Evolutionary conservation across 2,329 filamentous ascomycete species (phyloP).

Genomic region (Sporothrix pallida): DNA sequence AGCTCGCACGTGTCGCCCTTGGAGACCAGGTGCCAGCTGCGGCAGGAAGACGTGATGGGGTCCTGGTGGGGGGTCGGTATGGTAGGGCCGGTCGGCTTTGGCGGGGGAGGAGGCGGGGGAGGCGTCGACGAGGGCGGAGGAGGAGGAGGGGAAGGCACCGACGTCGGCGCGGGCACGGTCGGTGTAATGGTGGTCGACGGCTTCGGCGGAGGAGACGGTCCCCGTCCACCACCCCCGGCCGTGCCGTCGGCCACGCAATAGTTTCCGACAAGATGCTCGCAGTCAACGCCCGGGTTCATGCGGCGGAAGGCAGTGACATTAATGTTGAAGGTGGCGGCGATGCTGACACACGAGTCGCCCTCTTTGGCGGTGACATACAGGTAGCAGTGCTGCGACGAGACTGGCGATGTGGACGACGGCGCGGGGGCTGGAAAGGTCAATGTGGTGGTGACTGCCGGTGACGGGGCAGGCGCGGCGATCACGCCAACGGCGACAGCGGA

Average conservation of each 20-base stretch:
- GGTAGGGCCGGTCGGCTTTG: not conserved
- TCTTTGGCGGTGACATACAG: constrained; percentile 1
- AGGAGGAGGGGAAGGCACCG: too few species aligned
- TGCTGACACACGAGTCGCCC: constrained; percentile 31
- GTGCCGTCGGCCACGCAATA: constrained; percentile 29
- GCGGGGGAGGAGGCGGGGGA: not conserved
- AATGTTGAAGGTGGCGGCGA: constrained; percentile 30
- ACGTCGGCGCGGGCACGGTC: too few species aligned
- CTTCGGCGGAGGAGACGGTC: too few species aligned
- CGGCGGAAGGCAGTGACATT: not conserved
- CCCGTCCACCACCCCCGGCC: too few species aligned
- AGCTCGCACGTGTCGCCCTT: constrained; percentile 44
- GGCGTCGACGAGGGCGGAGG: not conserved
- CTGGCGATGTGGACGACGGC: not conserved
- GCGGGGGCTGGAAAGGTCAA: not conserved
- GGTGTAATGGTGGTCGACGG: too few species aligned
- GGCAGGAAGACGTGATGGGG: constrained; percentile 39
- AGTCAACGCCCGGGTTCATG: constrained; percentile 41
- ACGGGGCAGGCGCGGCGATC: not conserved
- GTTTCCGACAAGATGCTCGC: not conserved
- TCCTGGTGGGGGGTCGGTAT: constrained; percentile 14
- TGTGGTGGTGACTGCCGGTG: not conserved
- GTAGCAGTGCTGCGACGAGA: constrained; percentile 13
- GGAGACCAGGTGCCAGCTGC: constrained; percentile 43
- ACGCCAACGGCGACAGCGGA: not conserved